Conservation (phyloP, 352 stramenopile species). For the Phytophthora pisi region DNA sequence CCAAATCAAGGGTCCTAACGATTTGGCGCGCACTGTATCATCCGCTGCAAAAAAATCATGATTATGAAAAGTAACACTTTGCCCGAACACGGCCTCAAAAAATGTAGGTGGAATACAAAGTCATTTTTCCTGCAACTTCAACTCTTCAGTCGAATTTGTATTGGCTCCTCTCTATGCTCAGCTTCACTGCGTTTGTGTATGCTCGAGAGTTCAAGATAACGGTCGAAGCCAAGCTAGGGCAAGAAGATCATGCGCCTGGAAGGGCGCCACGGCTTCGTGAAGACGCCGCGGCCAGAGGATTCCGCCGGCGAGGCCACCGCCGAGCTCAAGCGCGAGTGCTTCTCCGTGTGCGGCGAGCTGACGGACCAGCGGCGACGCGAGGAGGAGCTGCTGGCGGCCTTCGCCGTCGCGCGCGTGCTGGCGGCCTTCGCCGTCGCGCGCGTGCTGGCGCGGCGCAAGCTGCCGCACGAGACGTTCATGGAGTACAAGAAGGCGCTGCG, state of each 20-base stretch:
- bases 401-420: slow-evolving; percentile 29
- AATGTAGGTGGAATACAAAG: too few relatives aligned
- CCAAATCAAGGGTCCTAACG: too few relatives aligned
- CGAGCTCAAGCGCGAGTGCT: slow-evolving; percentile 27
- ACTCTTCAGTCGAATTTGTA: background rate
- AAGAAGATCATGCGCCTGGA: slow-evolving; percentile 19
- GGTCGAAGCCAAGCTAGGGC: background rate
- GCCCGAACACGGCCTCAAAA: too few relatives aligned
- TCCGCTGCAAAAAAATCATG: too few relatives aligned
- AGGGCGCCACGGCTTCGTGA: slow-evolving; percentile 19
- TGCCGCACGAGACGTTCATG: slow-evolving; percentile 31
- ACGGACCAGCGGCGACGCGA: slow-evolving; percentile 21
- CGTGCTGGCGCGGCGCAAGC: slow-evolving; percentile 25
- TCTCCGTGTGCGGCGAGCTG: slow-evolving; percentile 4
- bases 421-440: slow-evolving; percentile 26
- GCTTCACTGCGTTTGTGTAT: background rate
- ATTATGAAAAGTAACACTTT: too few relatives aligned
- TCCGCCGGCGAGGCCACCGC: slow-evolving; percentile 19
- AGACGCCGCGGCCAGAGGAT: background rate
- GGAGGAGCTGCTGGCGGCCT: slow-evolving; percentile 25
- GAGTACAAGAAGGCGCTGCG: slow-evolving; percentile 32
- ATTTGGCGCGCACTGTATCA: too few relatives aligned
- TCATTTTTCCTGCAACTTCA: slow-evolving; percentile 9
- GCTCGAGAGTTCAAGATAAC: slow-evolving; percentile 19
- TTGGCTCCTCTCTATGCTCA: background rate